These are phyloP conservation scores for Saccharum spontaneum DNA, from an alignment of 176 grass and related monocot species.

Conservation along the genomic window DNA sequence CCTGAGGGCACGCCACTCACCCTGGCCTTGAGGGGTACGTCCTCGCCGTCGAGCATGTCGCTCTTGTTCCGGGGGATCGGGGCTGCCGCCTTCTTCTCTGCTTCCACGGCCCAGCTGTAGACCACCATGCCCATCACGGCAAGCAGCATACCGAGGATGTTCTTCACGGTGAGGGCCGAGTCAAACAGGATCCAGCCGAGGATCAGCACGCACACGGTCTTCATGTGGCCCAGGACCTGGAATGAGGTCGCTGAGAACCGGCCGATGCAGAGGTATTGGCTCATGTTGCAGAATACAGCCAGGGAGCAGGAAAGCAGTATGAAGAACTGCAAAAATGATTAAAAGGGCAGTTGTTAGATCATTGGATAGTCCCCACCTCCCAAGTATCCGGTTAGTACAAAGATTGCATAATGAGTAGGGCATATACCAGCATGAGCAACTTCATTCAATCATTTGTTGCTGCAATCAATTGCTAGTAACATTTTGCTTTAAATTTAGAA, in stretches of 20 bases:
- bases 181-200: constrained; percentile 90
- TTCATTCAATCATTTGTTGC: background rate
- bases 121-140: constrained; percentile 92
- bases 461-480: background rate
- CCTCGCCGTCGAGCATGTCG: constrained; percentile 60
- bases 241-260: constrained; percentile 90
- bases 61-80: constrained; percentile 39
- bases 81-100: constrained; percentile 50
- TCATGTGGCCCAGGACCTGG: constrained; percentile 95
- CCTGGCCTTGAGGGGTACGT: constrained; percentile 72
- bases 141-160: constrained; percentile 81
- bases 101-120: constrained; percentile 83
- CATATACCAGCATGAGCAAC: background rate
- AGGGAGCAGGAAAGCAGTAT: constrained; percentile 81
- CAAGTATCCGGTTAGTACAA: background rate
- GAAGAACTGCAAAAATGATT: constrained; percentile 65
- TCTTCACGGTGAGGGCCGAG: constrained; percentile 82
- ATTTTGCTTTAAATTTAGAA: background rate
- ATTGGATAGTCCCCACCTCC: background rate
- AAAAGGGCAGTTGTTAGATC: constrained; percentile 12
- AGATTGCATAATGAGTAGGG: constrained; percentile 14
- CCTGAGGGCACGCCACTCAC: constrained; percentile 26
- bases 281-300: constrained; percentile 95
- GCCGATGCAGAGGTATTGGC: constrained; percentile 93
- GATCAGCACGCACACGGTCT: constrained; percentile 79